Evolutionary conservation across 2,329 filamentous ascomycete genomes (phyloP), one percentile per base, ranked within the genome.

Genomic region (Fusarium dlaminii): DNA sequence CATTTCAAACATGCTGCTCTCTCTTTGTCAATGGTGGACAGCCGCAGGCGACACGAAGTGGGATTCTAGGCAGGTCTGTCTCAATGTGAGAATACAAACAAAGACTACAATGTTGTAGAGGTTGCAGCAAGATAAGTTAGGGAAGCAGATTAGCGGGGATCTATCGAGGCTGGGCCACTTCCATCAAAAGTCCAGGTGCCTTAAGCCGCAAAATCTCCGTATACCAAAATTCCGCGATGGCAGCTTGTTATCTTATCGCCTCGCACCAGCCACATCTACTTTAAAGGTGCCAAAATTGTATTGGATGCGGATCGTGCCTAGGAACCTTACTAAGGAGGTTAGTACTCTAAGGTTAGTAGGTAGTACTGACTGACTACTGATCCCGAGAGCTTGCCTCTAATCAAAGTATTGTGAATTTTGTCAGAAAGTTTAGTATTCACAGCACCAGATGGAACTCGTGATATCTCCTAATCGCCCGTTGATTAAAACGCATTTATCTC

Each of bases 1-100:
- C 17, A 80, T 43, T 32, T 78, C 75, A 57, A 82, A 80, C 80
- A 82, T 81, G 62, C 34, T 63, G 46, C 45, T 15, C 34, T 36
- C 30, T 39, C 43, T 46, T 30, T 27, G 29, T 13, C 36, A 59
- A 32, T 45, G 59, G 45, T 59, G 29, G 52, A 36, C 29, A 52
- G 46, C 37, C 40, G 52, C 48, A 66, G 55, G 59, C 52, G 54
- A 20, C 30, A n/a, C 13, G 39, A 52, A 45, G 43, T 43, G 56
- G 24, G 56, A 43, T 45, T 57, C 34, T 64, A 20, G 40, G 59
- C 67, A 57, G 60, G 48, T 65, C 30, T 40, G 27, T 37, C 15
- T 17, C 24, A 24, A 48, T 32, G n/a, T 13, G 6, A 39, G 39
- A 27, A 61, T 29, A 42, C 15, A n/a, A 22, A 48, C 29, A 45